Evolutionary conservation across 768 basidiomycete genomes (phyloP), one percentile per base, ranked within the genome.

Genomic region (Xerocomus brunneocitrinus): DNA sequence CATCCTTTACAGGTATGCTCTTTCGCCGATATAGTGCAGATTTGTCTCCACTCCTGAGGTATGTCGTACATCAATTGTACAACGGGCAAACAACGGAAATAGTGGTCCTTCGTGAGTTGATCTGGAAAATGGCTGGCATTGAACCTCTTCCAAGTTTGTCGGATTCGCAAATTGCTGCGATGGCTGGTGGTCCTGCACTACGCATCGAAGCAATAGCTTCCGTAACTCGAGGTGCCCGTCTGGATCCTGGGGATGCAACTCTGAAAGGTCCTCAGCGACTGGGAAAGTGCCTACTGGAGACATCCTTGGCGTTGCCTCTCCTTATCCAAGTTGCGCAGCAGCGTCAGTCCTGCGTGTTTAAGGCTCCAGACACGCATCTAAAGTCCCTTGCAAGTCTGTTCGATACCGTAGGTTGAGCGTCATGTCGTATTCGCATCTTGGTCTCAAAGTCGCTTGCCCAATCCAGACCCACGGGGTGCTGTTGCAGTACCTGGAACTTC

Each of bases 41-140:
- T 66, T 74, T 94, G 47, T 84, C 85, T 0, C 87, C 91, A 1
- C 76, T 98, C 47, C 71, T 99, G 52, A 89, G 84, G 68, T 98
- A 95, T 62, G 82, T 98, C 58, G 88, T 91, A 39, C 91, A 98
- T 65, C 93, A 95, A 65, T 76, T 98, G 30, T 82, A 88, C 65
- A 82, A 83, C 43, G 85, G 84, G 34, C 85, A 92, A 64, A 82
- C 90, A 1, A 86, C 89, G 10, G 94, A 98, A 62, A 85, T 98
- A 41, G 80, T 94, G 22, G 89, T 98, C 24, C 76, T 99, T n/a
- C 83, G 88, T 31, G 93, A 95, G 63, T 73, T 99, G 47, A 91
- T 98, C 47, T 88, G 85, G 80, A 91, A 92, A 67, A 95, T 98
- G 92, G 88, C 93, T 5, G 93, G 90, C 4, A 91, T 97, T 54